These are phyloP conservation scores for Xylaria castorea DNA, from an alignment of 495 filamentous ascomycete genomes.

Conservation along the genomic window DNA sequence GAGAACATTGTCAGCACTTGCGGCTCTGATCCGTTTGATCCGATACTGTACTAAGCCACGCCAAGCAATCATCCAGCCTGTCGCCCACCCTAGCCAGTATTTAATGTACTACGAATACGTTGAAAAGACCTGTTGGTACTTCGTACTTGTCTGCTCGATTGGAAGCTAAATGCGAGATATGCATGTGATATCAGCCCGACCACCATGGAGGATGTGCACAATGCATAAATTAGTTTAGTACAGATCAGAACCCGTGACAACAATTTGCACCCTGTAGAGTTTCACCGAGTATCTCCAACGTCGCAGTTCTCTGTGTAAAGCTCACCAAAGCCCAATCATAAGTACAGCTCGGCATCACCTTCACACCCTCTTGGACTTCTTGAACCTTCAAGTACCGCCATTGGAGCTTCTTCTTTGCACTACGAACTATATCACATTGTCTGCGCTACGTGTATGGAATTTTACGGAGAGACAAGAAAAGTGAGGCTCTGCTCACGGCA, in stretches of 20 bases:
- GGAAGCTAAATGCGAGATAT: neutral
- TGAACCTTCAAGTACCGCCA: neutral
- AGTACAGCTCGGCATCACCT: neutral
- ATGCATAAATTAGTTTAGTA: constrained; percentile 1
- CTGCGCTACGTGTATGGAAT: constrained; percentile 15
- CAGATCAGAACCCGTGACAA: neutral
- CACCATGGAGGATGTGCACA: neutral
- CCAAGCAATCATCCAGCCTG: neutral
- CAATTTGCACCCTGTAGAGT: neutral
- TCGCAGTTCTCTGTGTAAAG: neutral
- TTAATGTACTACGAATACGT: neutral
- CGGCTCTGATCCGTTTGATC: constrained; percentile 8
- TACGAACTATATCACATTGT: neutral
- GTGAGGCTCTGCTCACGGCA: constrained; percentile 9
- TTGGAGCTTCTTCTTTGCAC: neutral
- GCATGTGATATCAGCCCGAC: constrained; percentile 3
- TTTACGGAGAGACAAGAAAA: neutral
- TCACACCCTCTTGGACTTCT: constrained; percentile 12
- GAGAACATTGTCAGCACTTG: neutral
- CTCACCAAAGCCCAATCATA: constrained; percentile 1
- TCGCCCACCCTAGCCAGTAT: neutral
- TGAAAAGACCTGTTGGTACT: neutral
- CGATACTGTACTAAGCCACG: neutral
- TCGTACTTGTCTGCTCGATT: neutral
- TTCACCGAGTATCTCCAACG: constrained; percentile 3